Conservation (phyloP, 2,329 filamentous ascomycete genomes). For the Endocalyx cinctus region DNA sequence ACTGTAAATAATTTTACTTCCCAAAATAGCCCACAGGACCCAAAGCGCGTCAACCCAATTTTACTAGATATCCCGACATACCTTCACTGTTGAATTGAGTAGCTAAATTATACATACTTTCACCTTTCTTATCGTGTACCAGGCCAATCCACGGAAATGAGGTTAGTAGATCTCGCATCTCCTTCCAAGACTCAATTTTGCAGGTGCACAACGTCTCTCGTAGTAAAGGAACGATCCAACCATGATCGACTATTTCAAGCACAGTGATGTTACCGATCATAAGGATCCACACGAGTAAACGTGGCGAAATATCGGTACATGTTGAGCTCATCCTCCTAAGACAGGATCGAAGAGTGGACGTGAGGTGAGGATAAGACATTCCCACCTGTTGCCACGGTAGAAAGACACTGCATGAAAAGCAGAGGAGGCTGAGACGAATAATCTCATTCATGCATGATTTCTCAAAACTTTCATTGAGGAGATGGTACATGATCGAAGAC, state of each 20-base stretch:
- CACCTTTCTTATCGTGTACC: neutral
- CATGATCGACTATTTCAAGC: slow-evolving; percentile 12
- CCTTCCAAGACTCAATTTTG: slow-evolving; percentile 2
- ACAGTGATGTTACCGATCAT: slow-evolving; percentile 20
- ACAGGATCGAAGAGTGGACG: slow-evolving; percentile 9
- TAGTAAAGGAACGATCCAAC: slow-evolving; percentile 19
- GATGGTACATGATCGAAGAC: slow-evolving; percentile 35
- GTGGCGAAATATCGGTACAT: slow-evolving; percentile 6
- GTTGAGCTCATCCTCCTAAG: slow-evolving; percentile 8
- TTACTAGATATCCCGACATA: too few relatives aligned
- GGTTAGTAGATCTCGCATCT: neutral
- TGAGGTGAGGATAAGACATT: slow-evolving; percentile 14
- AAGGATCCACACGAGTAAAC: slow-evolving; percentile 21
- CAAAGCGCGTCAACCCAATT: too few relatives aligned
- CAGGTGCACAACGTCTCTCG: slow-evolving; percentile 13
- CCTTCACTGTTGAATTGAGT: too few relatives aligned
- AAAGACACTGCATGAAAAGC: slow-evolving; percentile 34
- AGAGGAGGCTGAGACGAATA: slow-evolving; percentile 34
- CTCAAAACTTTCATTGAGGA: slow-evolving; percentile 29
- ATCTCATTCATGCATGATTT: slow-evolving; percentile 26
- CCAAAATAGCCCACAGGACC: too few relatives aligned
- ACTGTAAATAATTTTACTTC: too few relatives aligned
- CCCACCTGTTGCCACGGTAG: slow-evolving; percentile 30
- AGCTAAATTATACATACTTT: neutral
- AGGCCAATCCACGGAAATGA: neutral